phyloP scores from a whole-genome alignment of 768 basidiomycete species.

The Panus rudis region DNA sequence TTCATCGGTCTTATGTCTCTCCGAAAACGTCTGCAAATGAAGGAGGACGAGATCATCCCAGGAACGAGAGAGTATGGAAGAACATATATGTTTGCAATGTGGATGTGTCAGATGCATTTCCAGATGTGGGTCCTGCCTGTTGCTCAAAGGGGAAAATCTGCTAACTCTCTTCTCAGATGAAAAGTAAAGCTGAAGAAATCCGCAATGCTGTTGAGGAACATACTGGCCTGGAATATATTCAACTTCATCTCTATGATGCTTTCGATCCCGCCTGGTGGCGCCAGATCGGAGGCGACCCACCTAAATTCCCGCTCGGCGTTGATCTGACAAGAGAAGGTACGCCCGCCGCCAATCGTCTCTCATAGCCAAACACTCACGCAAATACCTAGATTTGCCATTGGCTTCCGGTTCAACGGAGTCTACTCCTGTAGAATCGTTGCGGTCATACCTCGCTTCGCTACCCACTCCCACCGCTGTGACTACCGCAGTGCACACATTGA shows the following conservation, averaged over 20 bases:
- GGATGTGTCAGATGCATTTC: slow-evolving; percentile 55
- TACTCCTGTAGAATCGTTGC: slow-evolving; percentile 28
- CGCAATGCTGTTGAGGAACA: slow-evolving; percentile 40
- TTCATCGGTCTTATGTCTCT: slow-evolving; percentile 42
- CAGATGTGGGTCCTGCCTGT: slow-evolving; percentile 58
- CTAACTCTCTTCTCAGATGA: background rate
- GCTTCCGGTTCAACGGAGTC: background rate
- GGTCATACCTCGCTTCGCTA: slow-evolving; percentile 51
- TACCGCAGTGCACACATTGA: slow-evolving; percentile 49
- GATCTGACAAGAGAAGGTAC: slow-evolving; percentile 51
- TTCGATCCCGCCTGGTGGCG: slow-evolving; percentile 69
- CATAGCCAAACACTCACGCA: background rate
- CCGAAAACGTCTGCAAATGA: slow-evolving; percentile 24
- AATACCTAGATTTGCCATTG: slow-evolving; percentile 1
- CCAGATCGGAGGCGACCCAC: slow-evolving; percentile 29
- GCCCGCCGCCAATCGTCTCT: background rate
- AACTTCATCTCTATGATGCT: slow-evolving; percentile 65
- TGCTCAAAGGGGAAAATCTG: no score
- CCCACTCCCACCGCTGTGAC: slow-evolving; percentile 70
- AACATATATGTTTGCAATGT: slow-evolving; percentile 62
- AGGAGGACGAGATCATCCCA: slow-evolving; percentile 63
- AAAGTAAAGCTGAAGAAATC: slow-evolving; percentile 34
- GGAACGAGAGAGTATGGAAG: slow-evolving; percentile 55
- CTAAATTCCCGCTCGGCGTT: slow-evolving; percentile 27
- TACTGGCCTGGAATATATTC: slow-evolving; percentile 47